These are phyloP conservation scores for Aphanomyces astaci DNA, from an alignment of 352 stramenopile genomes.

Conservation along the genomic window DNA sequence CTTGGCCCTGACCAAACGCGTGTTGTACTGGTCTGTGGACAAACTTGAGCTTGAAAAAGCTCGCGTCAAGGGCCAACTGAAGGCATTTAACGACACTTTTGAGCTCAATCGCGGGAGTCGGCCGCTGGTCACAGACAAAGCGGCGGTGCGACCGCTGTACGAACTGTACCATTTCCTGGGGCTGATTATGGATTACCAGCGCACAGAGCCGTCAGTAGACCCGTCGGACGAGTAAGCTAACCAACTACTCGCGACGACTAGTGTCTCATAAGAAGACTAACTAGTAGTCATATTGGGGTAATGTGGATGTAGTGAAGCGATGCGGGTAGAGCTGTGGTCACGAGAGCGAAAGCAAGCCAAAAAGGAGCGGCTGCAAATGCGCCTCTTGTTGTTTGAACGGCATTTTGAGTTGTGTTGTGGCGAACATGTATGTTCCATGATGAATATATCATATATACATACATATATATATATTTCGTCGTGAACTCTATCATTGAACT, in stretches of 20 bases:
- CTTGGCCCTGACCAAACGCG: slow-evolving; percentile 10
- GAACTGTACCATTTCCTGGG: slow-evolving; percentile 8
- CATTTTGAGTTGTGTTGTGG: slow-evolving; percentile 4
- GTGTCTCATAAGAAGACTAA: too few species aligned
- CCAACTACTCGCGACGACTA: too few species aligned
- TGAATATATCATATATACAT: too few species aligned
- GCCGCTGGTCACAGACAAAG: neutral
- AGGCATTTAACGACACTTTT: neutral
- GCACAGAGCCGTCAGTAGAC: neutral
- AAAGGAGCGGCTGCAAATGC: neutral
- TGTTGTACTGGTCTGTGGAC: neutral
- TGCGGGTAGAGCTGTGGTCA: too few species aligned
- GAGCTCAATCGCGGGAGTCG: neutral
- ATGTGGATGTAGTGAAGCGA: neutral
- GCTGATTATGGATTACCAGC: slow-evolving; percentile 11
- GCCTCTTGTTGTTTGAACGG: slow-evolving; percentile 3
- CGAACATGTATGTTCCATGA: neutral
- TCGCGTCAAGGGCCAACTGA: neutral
- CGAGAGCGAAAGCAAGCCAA: neutral
- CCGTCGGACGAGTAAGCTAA: neutral
- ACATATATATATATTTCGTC: too few species aligned
- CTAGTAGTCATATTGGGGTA: too few species aligned
- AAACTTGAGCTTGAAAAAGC: neutral
- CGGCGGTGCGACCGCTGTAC: neutral
- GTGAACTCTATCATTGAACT: neutral